A percentile compares a stretch with the other conserved stretches of the same genome.
These are phyloP conservation scores for Pouteria glomerata DNA, from an alignment of 148 eudicot species.

Conservation along the genomic window DNA sequence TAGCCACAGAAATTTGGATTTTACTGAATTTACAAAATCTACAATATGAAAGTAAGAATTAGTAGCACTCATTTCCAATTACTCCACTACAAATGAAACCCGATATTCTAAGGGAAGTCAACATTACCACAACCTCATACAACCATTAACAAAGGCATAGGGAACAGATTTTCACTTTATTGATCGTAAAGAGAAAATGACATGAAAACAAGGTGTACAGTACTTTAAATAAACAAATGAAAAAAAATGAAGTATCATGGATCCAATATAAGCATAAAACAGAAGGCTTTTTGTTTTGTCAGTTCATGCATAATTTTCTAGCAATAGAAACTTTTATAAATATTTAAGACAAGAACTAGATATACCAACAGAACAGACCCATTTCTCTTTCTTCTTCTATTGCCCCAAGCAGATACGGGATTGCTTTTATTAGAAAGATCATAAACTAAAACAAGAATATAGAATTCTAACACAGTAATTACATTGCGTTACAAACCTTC, in stretches of 20 bases:
- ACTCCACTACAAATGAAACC: background rate
- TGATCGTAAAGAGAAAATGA: background rate
- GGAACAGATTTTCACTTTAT: background rate
- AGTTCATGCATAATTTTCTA: too few relatives aligned
- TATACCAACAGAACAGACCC: background rate
- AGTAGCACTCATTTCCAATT: background rate
- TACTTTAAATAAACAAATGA: background rate
- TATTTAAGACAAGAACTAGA: background rate
- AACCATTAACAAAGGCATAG: background rate
- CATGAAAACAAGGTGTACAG: background rate
- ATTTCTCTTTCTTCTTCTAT: background rate
- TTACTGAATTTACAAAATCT: background rate
- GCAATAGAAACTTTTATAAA: background rate
- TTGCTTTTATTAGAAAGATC: background rate
- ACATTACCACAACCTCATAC: background rate
- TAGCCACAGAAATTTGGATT: background rate
- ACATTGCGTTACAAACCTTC: conserved; percentile 54
- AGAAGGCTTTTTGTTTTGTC: too few relatives aligned
- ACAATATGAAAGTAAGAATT: background rate
- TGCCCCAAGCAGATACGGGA: background rate
- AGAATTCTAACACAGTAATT: background rate
- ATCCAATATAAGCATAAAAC: background rate
- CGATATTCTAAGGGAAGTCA: background rate
- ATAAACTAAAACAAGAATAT: background rate
- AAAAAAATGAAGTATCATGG: background rate